Evolutionary conservation across 1,284 basidiomycete genomes (phyloP), one percentile per base, ranked within the genome.

Genomic region (Pterula multifida): DNA sequence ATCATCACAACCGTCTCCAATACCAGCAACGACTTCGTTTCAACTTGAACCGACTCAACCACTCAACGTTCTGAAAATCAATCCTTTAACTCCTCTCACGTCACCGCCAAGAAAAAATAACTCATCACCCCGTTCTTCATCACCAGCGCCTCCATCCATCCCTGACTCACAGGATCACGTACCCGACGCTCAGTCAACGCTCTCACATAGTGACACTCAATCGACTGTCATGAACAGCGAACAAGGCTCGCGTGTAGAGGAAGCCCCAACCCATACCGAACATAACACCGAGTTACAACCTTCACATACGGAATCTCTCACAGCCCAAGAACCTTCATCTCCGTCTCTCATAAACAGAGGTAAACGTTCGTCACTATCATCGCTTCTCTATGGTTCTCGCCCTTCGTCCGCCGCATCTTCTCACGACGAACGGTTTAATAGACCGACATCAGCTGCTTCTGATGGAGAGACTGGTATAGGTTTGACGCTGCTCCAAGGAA

Each of bases 401-500:
- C 9, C 39, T 9, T 42, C 39, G 21, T 42, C 39, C 9, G 39
- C 19, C 6, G 39, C 39, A 19, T 42, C 39, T 6, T 42, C 39
- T 4, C 17, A 42, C 19, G 19, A 9, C 9, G 4, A 42, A 9
- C 6, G 39, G 39, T 17, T n/a, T 4, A 17, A 22, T 17, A 6
- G 39, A 9, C 39, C 39, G 4, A 9, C 49, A 28, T 51, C 47
- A 22, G 45, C 42, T 4, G 48, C 32, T 13, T 55, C 55, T 2
- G 54, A 56, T 15, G 56, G 53, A 17, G 56, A 56, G 45, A 49
- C 53, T 15, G 56, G 55, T 1, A 54, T 55, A 28, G 52, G 53
- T 2, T 36, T 55, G 26, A 53, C 56, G 6, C 47, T 55, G 17
- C 19, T 57, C 42, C 32, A 53, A 26, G 47, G 47, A 48, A 26